Percentiles rank a stretch among this genome's conserved stretches.
These are phyloP conservation scores for Penicillium arizonense DNA, from an alignment of 495 filamentous ascomycete species.

Conservation along the genomic window DNA sequence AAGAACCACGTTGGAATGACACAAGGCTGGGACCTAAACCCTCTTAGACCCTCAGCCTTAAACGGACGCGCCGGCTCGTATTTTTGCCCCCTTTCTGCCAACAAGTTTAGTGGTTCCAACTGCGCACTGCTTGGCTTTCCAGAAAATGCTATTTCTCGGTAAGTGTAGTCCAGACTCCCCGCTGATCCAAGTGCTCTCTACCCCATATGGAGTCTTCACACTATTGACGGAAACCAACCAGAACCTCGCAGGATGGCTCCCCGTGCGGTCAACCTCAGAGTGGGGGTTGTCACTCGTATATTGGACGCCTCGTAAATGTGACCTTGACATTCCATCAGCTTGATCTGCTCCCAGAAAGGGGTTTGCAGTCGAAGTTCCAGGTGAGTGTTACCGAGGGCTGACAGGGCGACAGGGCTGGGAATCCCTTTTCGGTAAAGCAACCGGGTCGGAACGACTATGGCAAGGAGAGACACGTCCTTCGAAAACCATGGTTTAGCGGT, in stretches of 20 bases:
- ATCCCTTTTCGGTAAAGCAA: too few species aligned
- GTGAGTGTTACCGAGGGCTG: not conserved
- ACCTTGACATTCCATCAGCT: not conserved
- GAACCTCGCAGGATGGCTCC: not conserved
- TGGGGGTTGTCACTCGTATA: conserved; percentile 14
- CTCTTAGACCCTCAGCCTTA: not conserved
- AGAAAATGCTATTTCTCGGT: not conserved
- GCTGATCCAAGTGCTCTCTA: conserved; percentile 2
- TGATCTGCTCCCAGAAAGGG: not conserved
- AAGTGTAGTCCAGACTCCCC: not conserved
- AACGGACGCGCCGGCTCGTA: conserved; percentile 1
- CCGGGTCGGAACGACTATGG: not conserved
- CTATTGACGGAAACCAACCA: conserved; percentile 1
- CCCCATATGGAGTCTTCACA: conserved; percentile 8
- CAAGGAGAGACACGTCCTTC: not conserved
- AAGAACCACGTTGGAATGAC: conserved; percentile 5
- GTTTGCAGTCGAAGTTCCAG: too few species aligned
- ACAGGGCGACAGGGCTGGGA: not conserved
- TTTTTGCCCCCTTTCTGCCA: not conserved
- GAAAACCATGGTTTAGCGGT: conserved; percentile 1
- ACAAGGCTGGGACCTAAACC: conserved; percentile 3
- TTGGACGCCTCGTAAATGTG: conserved; percentile 18
- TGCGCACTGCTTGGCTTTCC: not conserved
- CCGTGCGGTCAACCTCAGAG: conserved; percentile 3
- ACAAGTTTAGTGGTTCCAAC: too few species aligned